Conservation (phyloP, 495 filamentous ascomycete genomes). For the Talaromyces stipitatus region DNA sequence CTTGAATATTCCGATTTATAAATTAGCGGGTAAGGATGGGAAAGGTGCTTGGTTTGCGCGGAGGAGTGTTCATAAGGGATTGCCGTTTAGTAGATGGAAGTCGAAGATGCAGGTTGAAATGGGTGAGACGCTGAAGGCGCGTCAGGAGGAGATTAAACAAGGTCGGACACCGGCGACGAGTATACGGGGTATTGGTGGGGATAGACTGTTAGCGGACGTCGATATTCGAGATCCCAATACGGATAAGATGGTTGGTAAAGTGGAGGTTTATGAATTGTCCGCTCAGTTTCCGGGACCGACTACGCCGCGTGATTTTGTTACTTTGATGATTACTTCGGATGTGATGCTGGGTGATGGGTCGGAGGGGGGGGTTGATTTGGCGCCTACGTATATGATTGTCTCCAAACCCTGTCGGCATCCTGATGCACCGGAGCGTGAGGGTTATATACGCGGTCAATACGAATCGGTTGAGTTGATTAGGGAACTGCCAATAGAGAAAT, state of each 20-base stretch:
- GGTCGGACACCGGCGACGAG: constrained; percentile 38
- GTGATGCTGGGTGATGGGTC: constrained; percentile 15
- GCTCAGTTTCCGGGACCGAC: constrained; percentile 89
- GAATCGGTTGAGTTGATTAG: constrained; percentile 89
- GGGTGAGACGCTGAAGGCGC: constrained; percentile 48
- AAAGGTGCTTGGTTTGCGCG: constrained; percentile 86
- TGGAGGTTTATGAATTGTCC: constrained; percentile 69
- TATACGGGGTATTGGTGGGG: constrained; percentile 77
- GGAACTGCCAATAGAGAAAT: constrained; percentile 52
- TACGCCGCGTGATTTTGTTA: constrained; percentile 80
- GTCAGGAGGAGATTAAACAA: constrained; percentile 45
- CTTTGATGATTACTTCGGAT: constrained; percentile 55
- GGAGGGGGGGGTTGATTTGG: background rate
- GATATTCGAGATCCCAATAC: constrained; percentile 30
- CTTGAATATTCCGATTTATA: constrained; percentile 69
- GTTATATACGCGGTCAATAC: constrained; percentile 77
- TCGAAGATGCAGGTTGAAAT: constrained; percentile 39
- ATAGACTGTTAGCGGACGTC: constrained; percentile 58
- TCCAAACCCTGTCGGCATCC: constrained; percentile 77
- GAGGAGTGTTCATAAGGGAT: constrained; percentile 69
- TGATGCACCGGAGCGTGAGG: constrained; percentile 55
- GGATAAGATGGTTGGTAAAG: constrained; percentile 14
- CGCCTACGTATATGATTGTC: constrained; percentile 68
- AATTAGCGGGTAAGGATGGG: constrained; percentile 68
- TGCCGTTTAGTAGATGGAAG: constrained; percentile 63